A percentile compares a stretch with the other conserved stretches of the same genome.
Conservation (phyloP, 306 rosid genomes). For the Boehmeria nivea region DNA sequence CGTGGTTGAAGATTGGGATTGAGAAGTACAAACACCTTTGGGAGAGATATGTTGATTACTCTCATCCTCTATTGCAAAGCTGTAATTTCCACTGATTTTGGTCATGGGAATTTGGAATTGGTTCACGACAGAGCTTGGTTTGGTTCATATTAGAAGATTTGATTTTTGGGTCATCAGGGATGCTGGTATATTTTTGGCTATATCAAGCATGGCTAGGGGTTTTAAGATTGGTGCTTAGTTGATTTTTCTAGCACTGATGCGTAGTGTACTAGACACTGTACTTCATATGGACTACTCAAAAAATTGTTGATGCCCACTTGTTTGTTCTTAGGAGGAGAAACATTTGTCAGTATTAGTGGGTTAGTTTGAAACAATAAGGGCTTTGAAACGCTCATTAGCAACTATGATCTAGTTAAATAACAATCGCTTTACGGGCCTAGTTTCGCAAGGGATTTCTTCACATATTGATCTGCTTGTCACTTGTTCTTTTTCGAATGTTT, state of each 20-base stretch:
- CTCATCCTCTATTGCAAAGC: conserved; percentile 58
- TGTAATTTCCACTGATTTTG: conserved; percentile 69
- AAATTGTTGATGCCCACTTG: conserved; percentile 16
- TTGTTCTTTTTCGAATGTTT: no score
- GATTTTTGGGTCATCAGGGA: conserved; percentile 22
- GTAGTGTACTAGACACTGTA: conserved; percentile 31
- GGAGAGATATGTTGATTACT: conserved; percentile 72
- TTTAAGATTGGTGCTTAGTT: conserved; percentile 31
- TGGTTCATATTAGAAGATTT: conserved; percentile 15
- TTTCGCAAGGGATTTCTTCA: no score
- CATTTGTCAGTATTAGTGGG: conserved; percentile 6
- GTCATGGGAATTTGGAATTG: no score
- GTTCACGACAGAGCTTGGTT: conserved; percentile 22
- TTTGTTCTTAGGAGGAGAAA: neutral
- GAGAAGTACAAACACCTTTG: conserved; percentile 86
- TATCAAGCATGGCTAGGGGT: conserved; percentile 38
- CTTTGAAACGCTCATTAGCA: neutral
- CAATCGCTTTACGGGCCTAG: no score
- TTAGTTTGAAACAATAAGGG: conserved; percentile 1
- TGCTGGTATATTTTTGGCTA: conserved; percentile 46
- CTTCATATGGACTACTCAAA: conserved; percentile 18
- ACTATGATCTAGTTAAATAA: neutral
- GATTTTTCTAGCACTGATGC: no score
- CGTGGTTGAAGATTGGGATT: conserved; percentile 88
- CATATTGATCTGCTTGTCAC: no score